Percentiles rank a stretch among this genome's conserved stretches.
These are phyloP conservation scores for Babesia divergens DNA, from an alignment of 169 alveolate species.

Conservation along the genomic window DNA sequence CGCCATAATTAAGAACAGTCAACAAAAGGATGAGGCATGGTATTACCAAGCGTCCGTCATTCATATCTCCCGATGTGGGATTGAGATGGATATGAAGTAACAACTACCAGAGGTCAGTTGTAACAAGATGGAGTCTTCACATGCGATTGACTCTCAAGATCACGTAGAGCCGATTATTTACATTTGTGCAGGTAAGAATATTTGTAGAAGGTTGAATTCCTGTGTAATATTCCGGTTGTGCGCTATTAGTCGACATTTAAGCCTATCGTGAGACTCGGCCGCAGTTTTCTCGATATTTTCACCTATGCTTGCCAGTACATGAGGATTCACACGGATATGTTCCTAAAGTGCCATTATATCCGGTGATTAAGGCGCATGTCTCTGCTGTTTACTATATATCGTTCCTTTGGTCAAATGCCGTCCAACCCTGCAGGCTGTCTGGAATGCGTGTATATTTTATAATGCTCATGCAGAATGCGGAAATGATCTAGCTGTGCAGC, in stretches of 20 bases:
- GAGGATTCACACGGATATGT: no score
- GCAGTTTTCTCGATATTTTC: no score
- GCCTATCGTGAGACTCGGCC: no score
- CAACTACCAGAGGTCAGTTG: neutral
- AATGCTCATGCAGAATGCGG: slow-evolving; percentile 75
- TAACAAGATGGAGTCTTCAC: slow-evolving; percentile 26
- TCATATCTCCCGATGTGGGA: slow-evolving; percentile 7
- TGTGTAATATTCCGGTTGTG: neutral
- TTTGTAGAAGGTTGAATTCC: neutral
- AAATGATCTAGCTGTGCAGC: slow-evolving; percentile 79
- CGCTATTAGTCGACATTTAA: no score
- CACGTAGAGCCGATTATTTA: slow-evolving; percentile 55
- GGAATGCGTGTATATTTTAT: no score
- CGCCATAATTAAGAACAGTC: neutral
- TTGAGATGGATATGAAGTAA: neutral
- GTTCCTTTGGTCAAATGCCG: no score
- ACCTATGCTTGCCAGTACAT: no score
- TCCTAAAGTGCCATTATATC: no score
- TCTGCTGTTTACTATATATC: no score
- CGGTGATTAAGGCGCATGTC: no score
- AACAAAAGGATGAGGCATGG: neutral
- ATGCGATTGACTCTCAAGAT: slow-evolving; percentile 28
- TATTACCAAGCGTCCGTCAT: neutral
- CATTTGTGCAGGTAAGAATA: slow-evolving; percentile 61
- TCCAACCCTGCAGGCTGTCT: no score